These are phyloP conservation scores for Talaromyces sp. DNA, from an alignment of 2,329 filamentous ascomycete genomes.

Conservation along the genomic window DNA sequence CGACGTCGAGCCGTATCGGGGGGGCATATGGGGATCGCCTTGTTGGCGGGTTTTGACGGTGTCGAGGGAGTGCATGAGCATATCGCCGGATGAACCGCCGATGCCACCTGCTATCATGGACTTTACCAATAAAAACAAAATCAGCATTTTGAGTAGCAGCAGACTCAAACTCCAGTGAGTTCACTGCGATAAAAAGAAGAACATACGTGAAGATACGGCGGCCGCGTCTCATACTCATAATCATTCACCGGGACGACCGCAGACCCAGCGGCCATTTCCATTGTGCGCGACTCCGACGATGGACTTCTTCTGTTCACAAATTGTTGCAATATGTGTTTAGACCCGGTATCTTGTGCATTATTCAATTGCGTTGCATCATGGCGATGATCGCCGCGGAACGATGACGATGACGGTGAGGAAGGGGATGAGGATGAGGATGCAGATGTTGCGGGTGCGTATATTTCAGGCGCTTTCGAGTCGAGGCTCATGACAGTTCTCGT, in stretches of 20 bases:
- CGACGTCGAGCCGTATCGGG: conserved; percentile 86
- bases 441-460: conserved; percentile 30
- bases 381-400: conserved; percentile 19
- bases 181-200: background rate
- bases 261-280: conserved; percentile 10
- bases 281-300: background rate
- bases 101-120: conserved; percentile 93
- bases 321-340: background rate
- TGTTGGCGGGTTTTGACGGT: conserved; percentile 98
- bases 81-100: conserved; percentile 88
- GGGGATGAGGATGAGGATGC: conserved; percentile 30
- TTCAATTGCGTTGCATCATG: conserved; percentile 35
- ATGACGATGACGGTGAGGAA: conserved; percentile 21
- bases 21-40: conserved; percentile 87
- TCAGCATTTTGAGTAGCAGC: background rate
- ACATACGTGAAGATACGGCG: conserved; percentile 63
- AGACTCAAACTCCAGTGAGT: background rate
- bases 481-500: conserved; percentile 53
- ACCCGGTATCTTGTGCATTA: conserved; percentile 8
- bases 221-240: conserved; percentile 55
- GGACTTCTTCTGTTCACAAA: background rate
- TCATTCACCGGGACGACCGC: conserved; percentile 26
- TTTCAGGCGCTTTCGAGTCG: conserved; percentile 50
- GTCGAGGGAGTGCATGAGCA: conserved; percentile 98
- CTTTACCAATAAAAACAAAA: conserved; percentile 43